A percentile compares a stretch with the other conserved stretches of the same genome.
phyloP scores from a whole-genome alignment of 2,329 filamentous ascomycete genomes.

The Verticillium nubilum region DNA sequence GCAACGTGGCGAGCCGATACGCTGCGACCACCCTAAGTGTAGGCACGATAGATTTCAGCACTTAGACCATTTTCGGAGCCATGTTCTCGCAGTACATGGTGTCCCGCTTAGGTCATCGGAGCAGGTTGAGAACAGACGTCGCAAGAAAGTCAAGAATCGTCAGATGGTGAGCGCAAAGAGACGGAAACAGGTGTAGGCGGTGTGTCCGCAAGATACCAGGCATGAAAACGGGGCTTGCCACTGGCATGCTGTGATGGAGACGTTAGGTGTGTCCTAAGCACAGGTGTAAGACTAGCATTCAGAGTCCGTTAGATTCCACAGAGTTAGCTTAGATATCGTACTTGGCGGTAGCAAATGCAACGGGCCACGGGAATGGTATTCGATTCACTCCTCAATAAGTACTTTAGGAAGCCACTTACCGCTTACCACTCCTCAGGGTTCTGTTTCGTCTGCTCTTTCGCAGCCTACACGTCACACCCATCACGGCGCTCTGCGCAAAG shows the following conservation, averaged over 20 bases:
- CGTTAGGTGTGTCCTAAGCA: neutral
- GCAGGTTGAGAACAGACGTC: neutral
- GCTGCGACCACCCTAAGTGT: conserved; percentile 1
- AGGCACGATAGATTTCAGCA: neutral
- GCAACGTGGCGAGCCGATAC: neutral
- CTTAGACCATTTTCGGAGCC: neutral
- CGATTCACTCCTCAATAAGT: neutral
- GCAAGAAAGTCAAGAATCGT: neutral
- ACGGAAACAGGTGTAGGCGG: neutral
- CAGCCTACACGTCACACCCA: neutral
- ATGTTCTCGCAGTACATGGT: neutral
- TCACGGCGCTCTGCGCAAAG: neutral
- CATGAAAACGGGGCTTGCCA: neutral
- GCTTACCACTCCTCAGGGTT: neutral
- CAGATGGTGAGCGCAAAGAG: neutral
- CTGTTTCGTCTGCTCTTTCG: neutral
- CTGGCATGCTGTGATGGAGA: neutral
- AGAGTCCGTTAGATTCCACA: neutral
- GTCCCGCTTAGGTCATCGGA: neutral
- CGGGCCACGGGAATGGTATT: neutral
- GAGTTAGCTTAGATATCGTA: neutral
- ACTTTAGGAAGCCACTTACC: neutral
- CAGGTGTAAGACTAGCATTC: neutral
- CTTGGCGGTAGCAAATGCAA: neutral
- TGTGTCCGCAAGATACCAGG: neutral